Base-by-base conservation (phyloP, 108 stramenopile genomes). In the Fragilaria crotonensis region DNA sequence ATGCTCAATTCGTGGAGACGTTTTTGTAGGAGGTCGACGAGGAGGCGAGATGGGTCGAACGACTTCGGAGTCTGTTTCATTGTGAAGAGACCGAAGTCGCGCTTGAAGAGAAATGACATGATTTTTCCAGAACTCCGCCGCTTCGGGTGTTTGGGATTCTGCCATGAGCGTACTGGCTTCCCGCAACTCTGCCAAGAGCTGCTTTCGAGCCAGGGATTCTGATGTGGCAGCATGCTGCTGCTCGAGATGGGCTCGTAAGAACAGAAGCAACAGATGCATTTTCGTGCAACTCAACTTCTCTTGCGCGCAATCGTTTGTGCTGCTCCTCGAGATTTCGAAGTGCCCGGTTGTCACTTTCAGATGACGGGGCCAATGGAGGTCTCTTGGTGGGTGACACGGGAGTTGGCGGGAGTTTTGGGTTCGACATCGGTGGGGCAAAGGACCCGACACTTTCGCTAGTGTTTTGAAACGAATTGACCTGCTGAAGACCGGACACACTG, bases 131-230 rank as follows among this genome's bases (percentile, higher is more conserved):
- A 90, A 90, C 23, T 55, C 41, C 7, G 74, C 69, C 1, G 89
- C 83, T 46, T 90, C 89, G 4, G 78, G 74, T n/a, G 80, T 86
- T 9, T 69, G 70, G 22, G 83, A 80, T 30, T 79, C 83, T 0
- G 64, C 49, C 83, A 90, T 84, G 5, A 90, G 28, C 29, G 68
- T 72, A 27, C 70, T 70, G 36, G 89, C 85, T 65, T 90, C 85
- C 29, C 71, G 51, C 7, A 90, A 75, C 52, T 90, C 89, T 2
- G 83, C 80, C 60, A 73, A 60, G 23, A 89, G 68, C 58, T 89
- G 87, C 51, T 84, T 67, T 25, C 77, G 58, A 17, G 78, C 80
- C 50, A 82, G 56, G 31, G 55, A 63, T 51, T 87, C 78, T 25
- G 77, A 54, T 1, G 58, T 62, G 18, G 51, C 23, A 2, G 23